Percentiles rank a stretch among this genome's conserved stretches.
Conservation (phyloP, 1,284 basidiomycete species). For the Rhodofomes roseus region DNA sequence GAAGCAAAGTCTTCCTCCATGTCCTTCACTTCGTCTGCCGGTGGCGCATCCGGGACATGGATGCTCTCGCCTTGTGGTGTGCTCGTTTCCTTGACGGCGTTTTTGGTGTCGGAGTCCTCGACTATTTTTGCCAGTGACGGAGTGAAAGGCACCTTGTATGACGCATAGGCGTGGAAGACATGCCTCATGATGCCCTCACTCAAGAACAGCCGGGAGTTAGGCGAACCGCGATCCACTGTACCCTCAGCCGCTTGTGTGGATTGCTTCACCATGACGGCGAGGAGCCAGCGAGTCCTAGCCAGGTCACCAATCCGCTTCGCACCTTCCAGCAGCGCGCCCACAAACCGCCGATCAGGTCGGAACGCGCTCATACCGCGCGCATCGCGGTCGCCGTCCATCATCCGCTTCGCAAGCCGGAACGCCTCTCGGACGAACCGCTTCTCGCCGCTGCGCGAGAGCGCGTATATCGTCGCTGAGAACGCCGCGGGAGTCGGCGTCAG, state of each 20-base stretch:
- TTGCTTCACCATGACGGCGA: slow-evolving; percentile 76
- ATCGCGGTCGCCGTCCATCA: slow-evolving; percentile 74
- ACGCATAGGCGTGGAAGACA: slow-evolving; percentile 86
- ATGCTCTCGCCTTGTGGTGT: background rate
- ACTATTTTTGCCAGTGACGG: slow-evolving; percentile 41
- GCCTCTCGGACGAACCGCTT: slow-evolving; percentile 71
- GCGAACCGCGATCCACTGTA: background rate
- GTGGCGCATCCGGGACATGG: background rate
- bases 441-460: slow-evolving; percentile 63
- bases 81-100: background rate
- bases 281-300: slow-evolving; percentile 81
- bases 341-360: slow-evolving; percentile 68
- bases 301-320: slow-evolving; percentile 87
- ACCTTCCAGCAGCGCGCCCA: slow-evolving; percentile 83
- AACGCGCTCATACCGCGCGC: slow-evolving; percentile 53
- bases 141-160: slow-evolving; percentile 71
- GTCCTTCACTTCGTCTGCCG: background rate
- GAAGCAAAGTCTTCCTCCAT: background rate
- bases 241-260: slow-evolving; percentile 19
- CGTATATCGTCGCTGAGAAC: slow-evolving; percentile 83
- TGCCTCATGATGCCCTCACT: slow-evolving; percentile 78
- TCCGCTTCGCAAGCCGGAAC: slow-evolving; percentile 75
- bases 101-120: background rate
- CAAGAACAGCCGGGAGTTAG: slow-evolving; percentile 33
- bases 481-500: slow-evolving; percentile 65